These are phyloP conservation scores for Vaccinium darrowii DNA, from an alignment of 148 eudicot genomes.

Conservation along the genomic window DNA sequence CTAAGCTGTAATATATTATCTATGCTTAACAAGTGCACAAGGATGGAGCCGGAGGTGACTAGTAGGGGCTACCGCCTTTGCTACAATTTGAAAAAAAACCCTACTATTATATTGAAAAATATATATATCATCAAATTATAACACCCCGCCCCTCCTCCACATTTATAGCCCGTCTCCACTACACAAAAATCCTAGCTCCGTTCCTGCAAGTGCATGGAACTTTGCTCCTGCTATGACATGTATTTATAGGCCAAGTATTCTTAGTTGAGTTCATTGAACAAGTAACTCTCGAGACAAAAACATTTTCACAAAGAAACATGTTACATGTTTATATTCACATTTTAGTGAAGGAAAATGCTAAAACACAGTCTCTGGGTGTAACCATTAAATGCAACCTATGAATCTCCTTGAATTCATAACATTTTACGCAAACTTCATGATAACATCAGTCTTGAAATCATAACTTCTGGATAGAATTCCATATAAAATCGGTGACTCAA, in stretches of 20 bases:
- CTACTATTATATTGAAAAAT: too few relatives aligned
- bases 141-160: too few relatives aligned
- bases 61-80: too few relatives aligned
- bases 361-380: not conserved
- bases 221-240: not conserved
- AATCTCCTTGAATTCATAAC: not conserved
- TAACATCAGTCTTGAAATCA: not conserved
- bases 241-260: not conserved
- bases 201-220: constrained; percentile 1
- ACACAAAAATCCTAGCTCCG: too few relatives aligned
- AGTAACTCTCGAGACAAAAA: not conserved
- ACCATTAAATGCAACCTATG: not conserved
- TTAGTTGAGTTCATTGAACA: not conserved
- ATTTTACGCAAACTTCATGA: not conserved
- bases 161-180: too few relatives aligned
- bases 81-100: too few relatives aligned
- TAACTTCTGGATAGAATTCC: not conserved
- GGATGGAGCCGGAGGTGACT: too few relatives aligned
- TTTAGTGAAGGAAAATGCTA: not conserved
- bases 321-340: not conserved
- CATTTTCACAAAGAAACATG: constrained; percentile 3
- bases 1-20: not conserved
- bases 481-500: not conserved
- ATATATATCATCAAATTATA: too few relatives aligned
- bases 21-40: not conserved